These are phyloP conservation scores for Rutstroemia sp. DNA, from an alignment of 2,329 filamentous ascomycete genomes.

Conservation along the genomic window DNA sequence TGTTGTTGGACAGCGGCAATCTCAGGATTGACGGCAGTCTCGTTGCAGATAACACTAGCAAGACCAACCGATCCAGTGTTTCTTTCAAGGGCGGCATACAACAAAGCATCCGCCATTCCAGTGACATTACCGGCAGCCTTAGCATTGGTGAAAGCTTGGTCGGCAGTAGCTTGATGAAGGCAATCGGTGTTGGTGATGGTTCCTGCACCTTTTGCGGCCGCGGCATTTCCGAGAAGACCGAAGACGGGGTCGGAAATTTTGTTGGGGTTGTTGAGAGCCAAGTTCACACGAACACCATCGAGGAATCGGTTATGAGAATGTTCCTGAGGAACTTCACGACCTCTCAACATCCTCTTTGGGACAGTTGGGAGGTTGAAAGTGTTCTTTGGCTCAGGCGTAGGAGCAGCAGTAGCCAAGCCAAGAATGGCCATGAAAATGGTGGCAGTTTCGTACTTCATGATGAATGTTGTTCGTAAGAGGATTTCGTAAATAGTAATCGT, in stretches of 20 bases:
- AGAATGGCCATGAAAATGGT: constrained; percentile 23
- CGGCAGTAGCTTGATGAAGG: constrained; percentile 50
- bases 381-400: constrained; percentile 20
- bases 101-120: constrained; percentile 45
- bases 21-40: constrained; percentile 56
- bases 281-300: constrained; percentile 35
- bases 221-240: constrained; percentile 44
- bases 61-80: constrained; percentile 52
- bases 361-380: constrained; percentile 14
- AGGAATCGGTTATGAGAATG: constrained; percentile 47
- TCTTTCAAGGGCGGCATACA: constrained; percentile 49
- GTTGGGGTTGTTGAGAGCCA: constrained; percentile 43
- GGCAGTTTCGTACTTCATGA: constrained; percentile 30
- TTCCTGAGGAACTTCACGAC: constrained; percentile 49
- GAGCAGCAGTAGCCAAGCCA: constrained; percentile 26
- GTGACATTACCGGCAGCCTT: constrained; percentile 46
- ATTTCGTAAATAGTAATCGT: background rate
- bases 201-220: constrained; percentile 41
- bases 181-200: constrained; percentile 45
- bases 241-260: constrained; percentile 43
- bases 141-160: constrained; percentile 55
- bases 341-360: constrained; percentile 26
- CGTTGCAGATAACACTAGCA: constrained; percentile 49
- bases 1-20: constrained; percentile 57
- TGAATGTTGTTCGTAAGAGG: constrained; percentile 9